Evolutionary conservation across 768 basidiomycete genomes (phyloP), one percentile per base, ranked within the genome.

Genomic region (Filobasidium wieringae): DNA sequence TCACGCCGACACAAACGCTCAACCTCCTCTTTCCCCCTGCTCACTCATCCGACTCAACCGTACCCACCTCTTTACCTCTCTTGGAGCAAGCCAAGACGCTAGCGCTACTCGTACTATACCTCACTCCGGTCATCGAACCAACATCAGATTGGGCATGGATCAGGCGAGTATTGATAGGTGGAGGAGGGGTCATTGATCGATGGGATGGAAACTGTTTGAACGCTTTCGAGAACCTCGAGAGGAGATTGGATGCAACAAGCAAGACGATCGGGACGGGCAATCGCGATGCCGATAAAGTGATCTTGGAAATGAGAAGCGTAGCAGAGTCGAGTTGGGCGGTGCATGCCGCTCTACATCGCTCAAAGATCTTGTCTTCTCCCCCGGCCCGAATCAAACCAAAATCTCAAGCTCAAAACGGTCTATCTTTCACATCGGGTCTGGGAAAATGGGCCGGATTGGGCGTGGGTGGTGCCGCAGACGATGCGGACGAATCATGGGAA

Each of bases 291-390:
- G 19, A 8, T 30, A 43, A 51, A 36, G 24, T 45, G 40, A 19
- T 24, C 14, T 3, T 26, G n/a, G 51, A 51, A n/a, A 96, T 97
- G 92, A 78, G 79, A 53, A 82, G 86, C 54, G 85, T 84, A 0
- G 88, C 91, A 5, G 81, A 81, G 55, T 81, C 87, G 0, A 85
- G 87, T 66, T 96, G 90, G 90, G 81, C 85, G 61, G 81, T 95
- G 0, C 86, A 84, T 80, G 73, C 79, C 24, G 70, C 67, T 5
- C 5, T 51, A n/a, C 17, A 14, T 2, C 19, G 29, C 17, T 31
- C 50, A 7, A 51, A 50, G 47, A 50, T 43, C 47, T 26, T 47
- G n/a, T 47, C 43, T 5, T 19, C 43, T 12, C 43, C 41, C 8
- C 29, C n/a, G 43, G 29, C 7, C 24, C n/a, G 43, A 26, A 17